A percentile compares a stretch with the other conserved stretches of the same genome.
phyloP scores from a whole-genome alignment of 2,329 filamentous ascomycete genomes.

The Cladophialophora yegresii region DNA sequence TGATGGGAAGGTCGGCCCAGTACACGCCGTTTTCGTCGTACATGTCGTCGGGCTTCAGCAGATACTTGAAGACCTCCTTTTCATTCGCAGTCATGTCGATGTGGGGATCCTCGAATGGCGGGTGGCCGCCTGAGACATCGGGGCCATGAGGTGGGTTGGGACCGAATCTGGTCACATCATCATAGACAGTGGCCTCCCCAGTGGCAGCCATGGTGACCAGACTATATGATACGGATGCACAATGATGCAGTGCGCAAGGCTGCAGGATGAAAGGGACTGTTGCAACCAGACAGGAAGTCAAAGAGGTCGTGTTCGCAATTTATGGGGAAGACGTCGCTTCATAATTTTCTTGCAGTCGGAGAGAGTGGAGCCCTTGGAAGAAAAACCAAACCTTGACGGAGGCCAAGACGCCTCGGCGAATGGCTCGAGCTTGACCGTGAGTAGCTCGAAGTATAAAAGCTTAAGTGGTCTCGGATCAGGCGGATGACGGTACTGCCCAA shows the following conservation, averaged over 20 bases:
- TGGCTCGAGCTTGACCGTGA: constrained; percentile 10
- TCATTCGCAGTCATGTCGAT: constrained; percentile 60
- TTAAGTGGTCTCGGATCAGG: constrained; percentile 22
- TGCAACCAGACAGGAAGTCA: neutral
- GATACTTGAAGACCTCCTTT: constrained; percentile 68
- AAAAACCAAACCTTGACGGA: constrained; percentile 22
- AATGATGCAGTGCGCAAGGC: constrained; percentile 5
- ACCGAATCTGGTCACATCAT: constrained; percentile 28
- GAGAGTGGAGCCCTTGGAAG: constrained; percentile 11
- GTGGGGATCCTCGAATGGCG: constrained; percentile 44
- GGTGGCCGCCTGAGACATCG: constrained; percentile 50
- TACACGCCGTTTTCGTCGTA: constrained; percentile 82
- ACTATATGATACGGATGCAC: constrained; percentile 1
- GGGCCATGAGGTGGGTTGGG: constrained; percentile 50
- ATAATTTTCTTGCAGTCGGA: constrained; percentile 6
- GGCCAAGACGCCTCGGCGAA: constrained; percentile 20
- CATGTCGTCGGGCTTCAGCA: constrained; percentile 85
- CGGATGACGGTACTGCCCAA: constrained; percentile 12
- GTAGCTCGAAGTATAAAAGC: constrained; percentile 23
- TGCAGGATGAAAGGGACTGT: neutral
- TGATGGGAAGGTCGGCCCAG: constrained; percentile 82
- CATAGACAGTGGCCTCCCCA: neutral
- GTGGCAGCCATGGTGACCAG: constrained; percentile 24
- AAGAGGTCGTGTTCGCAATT: neutral
- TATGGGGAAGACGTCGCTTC: constrained; percentile 8